Percentiles rank a stretch among this genome's conserved stretches.
These are phyloP conservation scores for Saprolegnia diclina DNA, from an alignment of 352 stramenopile species.

Conservation along the genomic window DNA sequence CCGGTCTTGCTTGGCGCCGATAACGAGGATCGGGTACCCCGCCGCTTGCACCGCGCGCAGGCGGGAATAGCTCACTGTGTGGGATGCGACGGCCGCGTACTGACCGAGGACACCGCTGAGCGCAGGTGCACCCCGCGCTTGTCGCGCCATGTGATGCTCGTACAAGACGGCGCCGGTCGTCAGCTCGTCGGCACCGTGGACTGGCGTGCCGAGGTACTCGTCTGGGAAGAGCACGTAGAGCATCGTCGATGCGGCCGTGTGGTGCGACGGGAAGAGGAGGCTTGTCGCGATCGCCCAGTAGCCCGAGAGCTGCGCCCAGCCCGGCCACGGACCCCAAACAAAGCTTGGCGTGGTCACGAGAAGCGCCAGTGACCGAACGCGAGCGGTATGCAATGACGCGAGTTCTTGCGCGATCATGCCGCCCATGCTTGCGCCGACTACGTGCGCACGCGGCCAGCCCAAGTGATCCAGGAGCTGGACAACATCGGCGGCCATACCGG, in stretches of 20 bases:
- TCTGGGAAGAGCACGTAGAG: conserved; percentile 47
- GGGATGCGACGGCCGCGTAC: conserved; percentile 24
- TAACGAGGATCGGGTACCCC: conserved; percentile 37
- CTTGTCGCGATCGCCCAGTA: conserved; percentile 33
- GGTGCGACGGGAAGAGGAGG: conserved; percentile 35
- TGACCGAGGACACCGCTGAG: conserved; percentile 28
- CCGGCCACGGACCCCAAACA: conserved; percentile 33
- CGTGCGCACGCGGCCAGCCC: neutral
- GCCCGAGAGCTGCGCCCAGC: conserved; percentile 23
- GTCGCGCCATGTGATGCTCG: conserved; percentile 26
- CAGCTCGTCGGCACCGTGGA: neutral
- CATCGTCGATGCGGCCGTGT: conserved; percentile 34
- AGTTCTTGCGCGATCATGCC: conserved; percentile 59
- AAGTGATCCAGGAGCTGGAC: neutral
- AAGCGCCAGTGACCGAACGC: conserved; percentile 46
- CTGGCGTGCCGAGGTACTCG: conserved; percentile 29
- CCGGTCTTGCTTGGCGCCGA: conserved; percentile 36
- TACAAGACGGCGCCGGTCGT: conserved; percentile 12
- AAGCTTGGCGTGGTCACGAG: conserved; percentile 44
- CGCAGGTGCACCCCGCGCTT: neutral
- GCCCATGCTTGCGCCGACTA: conserved; percentile 23
- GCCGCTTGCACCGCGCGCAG: conserved; percentile 29
- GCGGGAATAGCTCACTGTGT: conserved; percentile 28
- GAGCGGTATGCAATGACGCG: conserved; percentile 35
- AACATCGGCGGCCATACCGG: neutral